Conservation (phyloP, 371 early-diverging fungal species). For the Mucor sp. region DNA sequence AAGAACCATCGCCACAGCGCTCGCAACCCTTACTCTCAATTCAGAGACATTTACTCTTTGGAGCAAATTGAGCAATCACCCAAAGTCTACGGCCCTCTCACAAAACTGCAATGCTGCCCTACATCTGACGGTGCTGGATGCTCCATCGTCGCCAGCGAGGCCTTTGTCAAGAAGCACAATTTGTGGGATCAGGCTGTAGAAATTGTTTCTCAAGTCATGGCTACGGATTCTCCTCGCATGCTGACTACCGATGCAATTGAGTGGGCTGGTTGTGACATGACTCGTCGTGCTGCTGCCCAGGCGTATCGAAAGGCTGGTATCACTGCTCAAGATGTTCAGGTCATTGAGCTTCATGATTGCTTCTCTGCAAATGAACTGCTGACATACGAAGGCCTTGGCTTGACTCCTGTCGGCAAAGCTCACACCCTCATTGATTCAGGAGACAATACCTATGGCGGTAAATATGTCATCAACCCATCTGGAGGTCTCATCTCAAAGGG, state of each 20-base stretch:
- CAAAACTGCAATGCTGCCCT: slow-evolving; percentile 80
- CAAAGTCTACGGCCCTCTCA: slow-evolving; percentile 71
- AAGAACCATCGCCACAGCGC: slow-evolving; percentile 80
- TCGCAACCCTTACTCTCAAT: slow-evolving; percentile 81
- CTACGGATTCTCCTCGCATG: slow-evolving; percentile 71
- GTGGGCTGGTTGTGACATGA: slow-evolving; percentile 76
- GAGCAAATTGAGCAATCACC: slow-evolving; percentile 70
- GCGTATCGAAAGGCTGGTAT: slow-evolving; percentile 64
- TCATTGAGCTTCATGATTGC: slow-evolving; percentile 83
- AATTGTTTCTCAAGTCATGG: slow-evolving; percentile 71
- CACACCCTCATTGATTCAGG: slow-evolving; percentile 59
- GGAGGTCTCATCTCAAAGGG: slow-evolving; percentile 85
- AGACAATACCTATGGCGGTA: slow-evolving; percentile 64
- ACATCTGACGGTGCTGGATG: slow-evolving; percentile 80
- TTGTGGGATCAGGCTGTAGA: slow-evolving; percentile 74
- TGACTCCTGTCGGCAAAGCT: slow-evolving; percentile 67
- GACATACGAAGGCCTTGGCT: slow-evolving; percentile 78
- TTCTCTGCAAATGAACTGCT: slow-evolving; percentile 81
- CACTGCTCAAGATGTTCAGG: slow-evolving; percentile 64
- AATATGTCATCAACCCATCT: slow-evolving; percentile 76
- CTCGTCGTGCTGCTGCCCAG: slow-evolving; percentile 61
- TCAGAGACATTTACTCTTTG: slow-evolving; percentile 68
- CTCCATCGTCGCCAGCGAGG: slow-evolving; percentile 70
- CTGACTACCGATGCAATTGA: slow-evolving; percentile 64
- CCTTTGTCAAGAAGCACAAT: slow-evolving; percentile 64